Evolutionary conservation across 208 protist species (phyloP).

Genomic region (Trichomonas gallinae): DNA sequence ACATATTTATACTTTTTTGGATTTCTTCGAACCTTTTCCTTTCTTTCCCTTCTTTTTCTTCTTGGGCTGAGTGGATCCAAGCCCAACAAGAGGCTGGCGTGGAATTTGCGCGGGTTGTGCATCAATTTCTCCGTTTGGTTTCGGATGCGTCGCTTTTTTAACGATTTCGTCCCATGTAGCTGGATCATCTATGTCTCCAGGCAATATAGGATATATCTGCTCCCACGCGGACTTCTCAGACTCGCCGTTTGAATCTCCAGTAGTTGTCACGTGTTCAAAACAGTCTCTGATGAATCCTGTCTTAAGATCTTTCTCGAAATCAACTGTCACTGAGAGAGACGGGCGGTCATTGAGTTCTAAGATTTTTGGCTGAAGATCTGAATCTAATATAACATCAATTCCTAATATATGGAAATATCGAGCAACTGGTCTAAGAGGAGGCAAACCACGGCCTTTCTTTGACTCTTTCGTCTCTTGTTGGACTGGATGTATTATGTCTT

Average conservation of each 20-base stretch:
- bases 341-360: not conserved
- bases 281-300: not conserved
- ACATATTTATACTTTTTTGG: not conserved
- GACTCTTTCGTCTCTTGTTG: not conserved
- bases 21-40: not conserved
- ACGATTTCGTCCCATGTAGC: not conserved
- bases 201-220: not conserved
- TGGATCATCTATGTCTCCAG: not conserved
- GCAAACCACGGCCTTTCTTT: not conserved
- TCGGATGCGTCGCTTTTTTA: not conserved
- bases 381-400: conserved; percentile 10
- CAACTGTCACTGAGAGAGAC: not conserved
- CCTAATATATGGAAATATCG: not conserved
- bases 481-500: not conserved
- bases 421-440: not conserved
- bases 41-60: not conserved
- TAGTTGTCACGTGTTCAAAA: not conserved
- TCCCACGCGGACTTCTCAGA: not conserved
- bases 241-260: not conserved
- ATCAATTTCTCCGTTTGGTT: not conserved
- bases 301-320: not conserved
- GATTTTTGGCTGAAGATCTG: not conserved
- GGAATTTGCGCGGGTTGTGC: not conserved
- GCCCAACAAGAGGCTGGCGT: not conserved
- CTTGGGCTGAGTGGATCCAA: not conserved